Percentiles rank a stretch among this genome's conserved stretches.
These are phyloP conservation scores for Penicillium pulvis DNA, from an alignment of 495 filamentous ascomycete genomes.

Conservation along the genomic window DNA sequence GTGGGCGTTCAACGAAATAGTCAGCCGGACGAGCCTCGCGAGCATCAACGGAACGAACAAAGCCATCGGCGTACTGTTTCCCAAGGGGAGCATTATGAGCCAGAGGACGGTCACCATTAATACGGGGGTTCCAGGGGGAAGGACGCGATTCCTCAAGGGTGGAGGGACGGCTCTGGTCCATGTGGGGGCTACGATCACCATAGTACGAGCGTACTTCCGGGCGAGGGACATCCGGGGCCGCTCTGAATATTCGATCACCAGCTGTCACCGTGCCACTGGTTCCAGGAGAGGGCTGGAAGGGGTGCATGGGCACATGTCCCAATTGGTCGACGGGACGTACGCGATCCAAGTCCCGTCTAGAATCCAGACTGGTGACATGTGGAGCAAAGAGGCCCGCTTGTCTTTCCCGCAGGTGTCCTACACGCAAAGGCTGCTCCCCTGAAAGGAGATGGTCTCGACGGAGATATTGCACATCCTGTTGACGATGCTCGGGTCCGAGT, in stretches of 20 bases:
- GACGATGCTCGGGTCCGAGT: constrained; percentile 21
- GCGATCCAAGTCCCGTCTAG: constrained; percentile 22
- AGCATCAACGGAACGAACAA: constrained; percentile 40
- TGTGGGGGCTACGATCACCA: constrained; percentile 24
- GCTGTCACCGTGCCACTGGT: constrained; percentile 17
- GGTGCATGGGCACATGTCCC: constrained; percentile 13
- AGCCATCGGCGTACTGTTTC: constrained; percentile 40
- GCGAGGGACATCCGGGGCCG: constrained; percentile 12
- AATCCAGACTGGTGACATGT: constrained; percentile 15
- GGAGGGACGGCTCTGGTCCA: constrained; percentile 15
- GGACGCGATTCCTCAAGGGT: constrained; percentile 14
- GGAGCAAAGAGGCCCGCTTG: constrained; percentile 12
- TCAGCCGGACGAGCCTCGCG: constrained; percentile 29
- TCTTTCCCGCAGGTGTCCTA: constrained; percentile 22
- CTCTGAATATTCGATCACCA: constrained; percentile 22
- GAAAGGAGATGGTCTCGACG: constrained; percentile 27
- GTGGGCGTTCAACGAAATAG: constrained; percentile 21
- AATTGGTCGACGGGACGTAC: constrained; percentile 18
- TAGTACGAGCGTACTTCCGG: constrained; percentile 19
- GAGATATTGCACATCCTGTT: constrained; percentile 23
- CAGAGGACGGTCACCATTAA: constrained; percentile 20
- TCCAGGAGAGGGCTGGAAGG: constrained; percentile 13
- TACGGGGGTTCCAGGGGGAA: constrained; percentile 15
- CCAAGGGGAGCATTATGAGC: constrained; percentile 21
- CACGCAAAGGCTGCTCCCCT: constrained; percentile 18